Base-by-base conservation (phyloP, 192 early-diverging fungal species). In the Umbelopsis ramanniana region DNA sequence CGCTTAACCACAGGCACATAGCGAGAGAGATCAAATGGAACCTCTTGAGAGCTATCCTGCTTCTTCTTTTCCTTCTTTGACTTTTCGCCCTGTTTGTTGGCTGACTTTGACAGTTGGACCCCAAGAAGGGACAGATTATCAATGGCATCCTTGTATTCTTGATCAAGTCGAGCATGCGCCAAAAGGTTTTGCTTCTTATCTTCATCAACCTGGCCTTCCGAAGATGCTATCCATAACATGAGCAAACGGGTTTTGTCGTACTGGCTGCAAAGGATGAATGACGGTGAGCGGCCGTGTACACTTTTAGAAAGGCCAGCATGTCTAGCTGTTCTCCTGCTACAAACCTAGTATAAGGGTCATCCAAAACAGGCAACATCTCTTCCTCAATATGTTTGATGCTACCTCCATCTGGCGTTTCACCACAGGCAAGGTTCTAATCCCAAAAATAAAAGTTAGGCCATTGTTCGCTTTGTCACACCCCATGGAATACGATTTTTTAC, bases 121-220 rank as follows among this genome's bases (percentile, higher is more conserved):
- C 92, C 93, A 33, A 95, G 72, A 4, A 88, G 71, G 17, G 76
- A 72, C 33, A 94, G 74, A 72, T 96, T 96, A 24, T 87, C 90
- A 63, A 96, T 90, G 0, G 91, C 93, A 23, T 94, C 93, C 9
- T 88, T 89, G 46, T 94, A 90, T 47, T 91, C 86, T n/a, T 87
- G 78, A 6, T 83, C 82, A 6, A 96, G 76, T 67, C 91, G 88
- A 29, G 94, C 91, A 70, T 87, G 86, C 10, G 84, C 84, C 45
- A 94, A 73, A 38, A 96, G 72, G 37, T 86, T 80, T 12, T 90
- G 85, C 4, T 90, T 76, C 55, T 95, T 92, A 38, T 88, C 86
- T 52, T 91, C 89, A 35, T 88, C 79, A 12, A 96, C 85, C 40
- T 90, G 93, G 15, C 87, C 85, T 70, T 92, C 87, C 0, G 70